These are phyloP conservation scores for Candida insectalens DNA, from an alignment of 805 yeast genomes.

Conservation along the genomic window DNA sequence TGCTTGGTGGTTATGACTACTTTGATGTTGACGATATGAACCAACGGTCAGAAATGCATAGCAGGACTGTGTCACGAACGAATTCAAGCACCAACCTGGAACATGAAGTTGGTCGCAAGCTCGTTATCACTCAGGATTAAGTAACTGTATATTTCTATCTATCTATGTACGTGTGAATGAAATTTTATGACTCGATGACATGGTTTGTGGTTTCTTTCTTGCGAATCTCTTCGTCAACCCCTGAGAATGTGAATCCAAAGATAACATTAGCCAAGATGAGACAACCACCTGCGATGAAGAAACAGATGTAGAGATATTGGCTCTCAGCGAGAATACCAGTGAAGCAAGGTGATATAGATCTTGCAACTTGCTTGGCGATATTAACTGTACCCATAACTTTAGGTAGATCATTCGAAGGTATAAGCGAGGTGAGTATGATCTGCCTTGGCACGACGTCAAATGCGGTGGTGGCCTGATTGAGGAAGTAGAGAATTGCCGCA, in stretches of 20 bases:
- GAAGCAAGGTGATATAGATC: slow-evolving; percentile 72
- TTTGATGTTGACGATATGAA: slow-evolving; percentile 49
- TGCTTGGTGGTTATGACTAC: slow-evolving; percentile 52
- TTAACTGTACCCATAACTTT: slow-evolving; percentile 79
- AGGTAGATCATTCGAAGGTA: slow-evolving; percentile 55
- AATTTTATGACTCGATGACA: not conserved
- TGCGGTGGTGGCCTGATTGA: slow-evolving; percentile 55
- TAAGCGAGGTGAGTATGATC: slow-evolving; percentile 59
- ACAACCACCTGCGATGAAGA: slow-evolving; percentile 39
- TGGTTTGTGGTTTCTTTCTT: slow-evolving; percentile 7
- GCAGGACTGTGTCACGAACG: slow-evolving; percentile 19
- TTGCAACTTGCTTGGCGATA: slow-evolving; percentile 75
- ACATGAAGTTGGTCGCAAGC: slow-evolving; percentile 7
- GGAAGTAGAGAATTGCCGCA: slow-evolving; percentile 43
- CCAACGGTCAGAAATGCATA: slow-evolving; percentile 29
- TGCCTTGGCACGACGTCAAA: slow-evolving; percentile 95
- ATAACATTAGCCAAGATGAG: slow-evolving; percentile 40
- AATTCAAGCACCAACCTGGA: slow-evolving; percentile 15
- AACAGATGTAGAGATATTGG: slow-evolving; percentile 38
- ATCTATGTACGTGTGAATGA: no score
- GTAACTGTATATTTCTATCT: no score
- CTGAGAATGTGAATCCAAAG: slow-evolving; percentile 32
- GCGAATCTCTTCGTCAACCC: slow-evolving; percentile 25
- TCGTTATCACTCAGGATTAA: slow-evolving; percentile 5
- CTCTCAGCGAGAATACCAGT: slow-evolving; percentile 64